Evolutionary conservation across 2,329 filamentous ascomycete species (phyloP).

Genomic region (Fusarium nematophilum): DNA sequence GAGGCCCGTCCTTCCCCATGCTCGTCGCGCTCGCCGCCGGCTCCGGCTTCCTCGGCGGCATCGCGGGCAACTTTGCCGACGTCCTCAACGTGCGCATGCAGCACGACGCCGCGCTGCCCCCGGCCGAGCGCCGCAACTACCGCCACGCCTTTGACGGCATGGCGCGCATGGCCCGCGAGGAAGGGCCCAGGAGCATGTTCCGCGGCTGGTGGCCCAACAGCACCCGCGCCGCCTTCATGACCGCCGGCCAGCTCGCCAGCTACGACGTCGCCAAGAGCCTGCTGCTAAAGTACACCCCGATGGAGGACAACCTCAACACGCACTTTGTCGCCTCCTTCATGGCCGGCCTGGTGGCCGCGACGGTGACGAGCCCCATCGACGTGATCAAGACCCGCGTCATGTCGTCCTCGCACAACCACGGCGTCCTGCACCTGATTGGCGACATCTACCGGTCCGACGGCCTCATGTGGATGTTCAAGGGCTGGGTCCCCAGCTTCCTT

Average conservation of each 20-base stretch:
- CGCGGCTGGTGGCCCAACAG: constrained; percentile 88
- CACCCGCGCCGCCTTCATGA: constrained; percentile 87
- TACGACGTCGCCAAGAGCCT: constrained; percentile 85
- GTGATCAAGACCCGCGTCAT: constrained; percentile 92
- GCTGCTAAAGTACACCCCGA: constrained; percentile 72
- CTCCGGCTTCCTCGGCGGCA: constrained; percentile 88
- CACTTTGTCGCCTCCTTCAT: constrained; percentile 83
- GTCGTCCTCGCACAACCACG: constrained; percentile 67
- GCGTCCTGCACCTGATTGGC: constrained; percentile 69
- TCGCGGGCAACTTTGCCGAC: constrained; percentile 94
- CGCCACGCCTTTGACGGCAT: constrained; percentile 89
- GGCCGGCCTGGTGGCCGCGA: constrained; percentile 85
- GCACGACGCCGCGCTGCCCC: constrained; percentile 83
- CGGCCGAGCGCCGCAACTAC: constrained; percentile 84
- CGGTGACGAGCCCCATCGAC: constrained; percentile 85
- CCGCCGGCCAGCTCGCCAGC: constrained; percentile 82
- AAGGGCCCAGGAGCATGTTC: constrained; percentile 82
- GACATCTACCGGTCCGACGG: constrained; percentile 79
- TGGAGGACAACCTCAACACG: constrained; percentile 77
- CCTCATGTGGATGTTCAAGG: constrained; percentile 86
- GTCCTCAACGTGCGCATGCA: constrained; percentile 99
- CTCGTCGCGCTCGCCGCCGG: constrained; percentile 84
- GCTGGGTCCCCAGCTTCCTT: constrained; percentile 84
- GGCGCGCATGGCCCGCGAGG: constrained; percentile 85
- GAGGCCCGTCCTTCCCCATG: constrained; percentile 74